These are phyloP conservation scores for Fraxinus greggii DNA, from an alignment of 305 asterid species.

Conservation along the genomic window DNA sequence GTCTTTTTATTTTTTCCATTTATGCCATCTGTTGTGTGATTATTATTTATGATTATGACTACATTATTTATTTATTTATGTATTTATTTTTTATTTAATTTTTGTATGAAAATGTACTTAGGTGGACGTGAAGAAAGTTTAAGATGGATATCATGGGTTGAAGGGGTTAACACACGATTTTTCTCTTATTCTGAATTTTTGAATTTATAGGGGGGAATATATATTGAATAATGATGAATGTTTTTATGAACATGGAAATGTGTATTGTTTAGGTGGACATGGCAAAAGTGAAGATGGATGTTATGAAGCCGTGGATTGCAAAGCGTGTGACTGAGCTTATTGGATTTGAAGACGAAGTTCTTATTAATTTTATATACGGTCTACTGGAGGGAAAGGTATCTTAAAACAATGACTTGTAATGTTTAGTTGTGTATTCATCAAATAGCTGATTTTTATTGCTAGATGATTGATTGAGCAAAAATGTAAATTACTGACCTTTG, in stretches of 20 bases:
- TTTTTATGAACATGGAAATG: not conserved
- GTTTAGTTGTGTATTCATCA: constrained; percentile 6
- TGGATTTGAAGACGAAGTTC: constrained; percentile 98
- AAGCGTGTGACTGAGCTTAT: constrained; percentile 90
- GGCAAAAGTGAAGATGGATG: constrained; percentile 89
- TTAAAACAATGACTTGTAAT: not conserved
- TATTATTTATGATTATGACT: not conserved
- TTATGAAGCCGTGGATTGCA: constrained; percentile 96
- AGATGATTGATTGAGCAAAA: constrained; percentile 15
- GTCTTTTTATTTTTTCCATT: constrained; percentile 16
- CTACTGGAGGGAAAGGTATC: constrained; percentile 91
- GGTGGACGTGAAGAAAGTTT: constrained; percentile 20
- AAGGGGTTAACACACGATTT: constrained; percentile 1
- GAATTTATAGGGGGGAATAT: not conserved
- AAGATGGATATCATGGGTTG: constrained; percentile 13
- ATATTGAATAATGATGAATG: constrained; percentile 3
- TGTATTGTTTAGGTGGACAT: constrained; percentile 69
- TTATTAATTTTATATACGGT: constrained; percentile 83
- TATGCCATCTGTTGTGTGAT: not conserved
- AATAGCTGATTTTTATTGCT: not conserved
- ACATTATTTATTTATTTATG: not conserved
- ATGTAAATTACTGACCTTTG: constrained; percentile 2
- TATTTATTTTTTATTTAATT: not conserved
- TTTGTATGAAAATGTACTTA: constrained; percentile 12
- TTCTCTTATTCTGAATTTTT: constrained; percentile 6